Base-by-base conservation (phyloP, 768 basidiomycete species). In the Dioszegia aurantiaca region DNA sequence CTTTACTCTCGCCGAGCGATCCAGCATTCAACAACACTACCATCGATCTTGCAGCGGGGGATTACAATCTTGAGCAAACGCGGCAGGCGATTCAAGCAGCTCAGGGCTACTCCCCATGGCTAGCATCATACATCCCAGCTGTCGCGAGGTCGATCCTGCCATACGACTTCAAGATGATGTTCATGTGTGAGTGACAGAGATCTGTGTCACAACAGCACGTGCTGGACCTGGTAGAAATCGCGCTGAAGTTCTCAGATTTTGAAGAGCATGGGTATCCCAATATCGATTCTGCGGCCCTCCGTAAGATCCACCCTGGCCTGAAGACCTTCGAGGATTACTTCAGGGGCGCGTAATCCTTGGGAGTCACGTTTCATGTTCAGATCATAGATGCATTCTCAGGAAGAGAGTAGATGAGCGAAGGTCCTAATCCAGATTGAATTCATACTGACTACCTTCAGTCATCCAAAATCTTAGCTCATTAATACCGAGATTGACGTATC, bases 251-350 rank as follows among this genome's bases (percentile, higher is more conserved):
- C n/a, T n/a, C 27, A 62, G 65, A 37, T 23, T 61, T 70, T 51
- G 54, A 64, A 42, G 56, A 60, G 23, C 33, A 30, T 14, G 68
- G 68, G 1, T 70, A 70, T 45, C 58, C 49, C 46, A 26, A 36
- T 9, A 44, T 53, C 9, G 53, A 63, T 31, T 43, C 60, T 24
- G 42, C 59, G 2, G 51, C 10, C 6, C 60, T 68, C 24, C 52
- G 49, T 30, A 43, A 56, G 27, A 60, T 67, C 36, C 61, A 68
- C 40, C 60, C 65, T 11, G 56, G 43, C 2, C 41, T 70, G 3
- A 48, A 47, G 45, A 41, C 59, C 5, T 43, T 70, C 33, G 69
- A 70, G 55, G 58, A 64, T 21, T 70, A 61, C 55, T 37, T 67
- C 14, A 47, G 62, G 19, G 53, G 58, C 48, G 49, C 19, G 31